Conservation (phyloP, 805 yeast genomes). For the Pichia manshurica region DNA sequence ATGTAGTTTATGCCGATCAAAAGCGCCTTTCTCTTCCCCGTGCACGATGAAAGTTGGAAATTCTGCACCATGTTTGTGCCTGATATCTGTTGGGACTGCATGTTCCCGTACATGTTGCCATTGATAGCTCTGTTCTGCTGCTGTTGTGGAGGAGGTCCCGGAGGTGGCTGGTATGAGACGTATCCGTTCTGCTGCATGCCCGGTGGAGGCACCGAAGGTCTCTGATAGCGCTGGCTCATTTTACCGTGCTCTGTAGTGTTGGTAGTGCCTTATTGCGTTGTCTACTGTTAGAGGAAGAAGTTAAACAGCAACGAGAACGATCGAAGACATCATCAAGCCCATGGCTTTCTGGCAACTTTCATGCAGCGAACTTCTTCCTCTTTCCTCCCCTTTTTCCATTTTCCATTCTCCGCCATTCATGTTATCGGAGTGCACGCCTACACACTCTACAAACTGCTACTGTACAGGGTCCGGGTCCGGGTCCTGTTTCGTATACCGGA, state of each 20-base stretch:
- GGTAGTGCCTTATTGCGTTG: too few species aligned
- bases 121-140: constrained; percentile 17
- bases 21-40: constrained; percentile 69
- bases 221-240: neutral
- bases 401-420: too few species aligned
- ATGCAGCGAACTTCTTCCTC: neutral
- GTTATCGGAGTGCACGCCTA: too few species aligned
- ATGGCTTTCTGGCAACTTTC: neutral
- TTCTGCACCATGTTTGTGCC: constrained; percentile 30
- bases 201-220: constrained; percentile 10
- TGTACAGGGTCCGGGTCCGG: neutral
- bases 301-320: too few species aligned
- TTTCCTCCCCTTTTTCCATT: too few species aligned
- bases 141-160: constrained; percentile 14
- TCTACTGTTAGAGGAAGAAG: too few species aligned
- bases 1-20: constrained; percentile 74
- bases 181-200: neutral
- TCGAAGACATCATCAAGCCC: too few species aligned
- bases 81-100: constrained; percentile 23
- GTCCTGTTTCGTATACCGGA: constrained; percentile 14
- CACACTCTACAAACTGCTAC: too few species aligned
- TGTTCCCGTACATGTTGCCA: constrained; percentile 4
- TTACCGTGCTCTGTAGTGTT: neutral
- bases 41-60: constrained; percentile 59
- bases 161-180: neutral